phyloP scores from a whole-genome alignment of 495 filamentous ascomycete genomes.

The Penicillium psychrofluorescens region DNA sequence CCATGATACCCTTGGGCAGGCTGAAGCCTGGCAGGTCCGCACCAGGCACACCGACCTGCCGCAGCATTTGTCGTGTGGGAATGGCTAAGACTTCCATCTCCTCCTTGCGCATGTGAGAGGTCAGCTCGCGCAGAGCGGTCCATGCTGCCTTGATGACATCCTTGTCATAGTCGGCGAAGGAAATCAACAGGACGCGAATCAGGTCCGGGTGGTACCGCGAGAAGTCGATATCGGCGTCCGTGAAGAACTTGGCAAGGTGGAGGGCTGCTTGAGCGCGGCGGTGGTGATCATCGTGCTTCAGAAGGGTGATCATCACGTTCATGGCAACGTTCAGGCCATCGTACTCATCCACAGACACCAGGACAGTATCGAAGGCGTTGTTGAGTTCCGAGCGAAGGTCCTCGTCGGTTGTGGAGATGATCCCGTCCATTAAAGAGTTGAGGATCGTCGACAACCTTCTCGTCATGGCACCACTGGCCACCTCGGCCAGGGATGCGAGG shows the following conservation, averaged over 20 bases:
- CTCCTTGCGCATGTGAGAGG: constrained; percentile 85
- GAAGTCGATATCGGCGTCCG: constrained; percentile 72
- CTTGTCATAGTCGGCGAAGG: constrained; percentile 79
- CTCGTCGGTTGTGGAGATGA: constrained; percentile 69
- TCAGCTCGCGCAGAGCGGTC: constrained; percentile 81
- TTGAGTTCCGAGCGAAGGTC: constrained; percentile 68
- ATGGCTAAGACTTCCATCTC: constrained; percentile 94
- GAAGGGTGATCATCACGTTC: constrained; percentile 78
- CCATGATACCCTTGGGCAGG: constrained; percentile 94
- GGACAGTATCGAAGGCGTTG: constrained; percentile 73
- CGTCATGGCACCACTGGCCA: constrained; percentile 83
- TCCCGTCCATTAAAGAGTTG: constrained; percentile 88
- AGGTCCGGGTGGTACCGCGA: constrained; percentile 92
- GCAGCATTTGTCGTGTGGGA: constrained; percentile 75
- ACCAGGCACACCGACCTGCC: constrained; percentile 82
- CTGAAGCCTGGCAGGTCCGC: constrained; percentile 81
- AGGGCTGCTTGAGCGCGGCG: constrained; percentile 69
- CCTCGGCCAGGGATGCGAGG: constrained; percentile 83
- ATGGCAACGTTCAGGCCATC: constrained; percentile 93
- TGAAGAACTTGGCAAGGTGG: constrained; percentile 86
- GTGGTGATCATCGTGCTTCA: constrained; percentile 88
- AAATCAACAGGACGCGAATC: constrained; percentile 78
- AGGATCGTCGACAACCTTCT: constrained; percentile 81
- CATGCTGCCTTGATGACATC: constrained; percentile 90
- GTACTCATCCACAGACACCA: constrained; percentile 89